These are phyloP conservation scores for Hygrocybe coccinea DNA, from an alignment of 768 basidiomycete genomes.

Conservation along the genomic window DNA sequence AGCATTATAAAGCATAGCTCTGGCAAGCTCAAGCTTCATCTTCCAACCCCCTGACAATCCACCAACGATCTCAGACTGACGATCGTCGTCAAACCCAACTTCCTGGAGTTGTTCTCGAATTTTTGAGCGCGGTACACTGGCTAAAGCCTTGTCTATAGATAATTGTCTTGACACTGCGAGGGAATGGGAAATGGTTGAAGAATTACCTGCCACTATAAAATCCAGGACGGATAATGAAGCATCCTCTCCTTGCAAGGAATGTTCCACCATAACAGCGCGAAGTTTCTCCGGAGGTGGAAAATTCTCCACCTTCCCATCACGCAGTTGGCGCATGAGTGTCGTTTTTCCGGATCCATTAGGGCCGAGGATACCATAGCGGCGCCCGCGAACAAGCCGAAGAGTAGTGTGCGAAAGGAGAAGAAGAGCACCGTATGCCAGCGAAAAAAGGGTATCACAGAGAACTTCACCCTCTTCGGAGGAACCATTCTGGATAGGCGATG, in stretches of 20 bases:
- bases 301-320: conserved; percentile 93
- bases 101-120: conserved; percentile 76
- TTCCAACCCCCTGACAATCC: conserved; percentile 97
- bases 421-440: conserved; percentile 91
- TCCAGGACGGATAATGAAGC: conserved; percentile 75
- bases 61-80: conserved; percentile 81
- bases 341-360: conserved; percentile 96
- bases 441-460: conserved; percentile 90
- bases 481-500: conserved; percentile 38
- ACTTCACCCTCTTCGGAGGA: conserved; percentile 74
- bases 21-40: conserved; percentile 95
- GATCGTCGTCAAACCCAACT: conserved; percentile 86
- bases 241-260: conserved; percentile 93
- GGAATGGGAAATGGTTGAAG: conserved; percentile 6
- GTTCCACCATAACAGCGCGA: conserved; percentile 94
- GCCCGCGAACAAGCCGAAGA: conserved; percentile 82
- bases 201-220: conserved; percentile 80
- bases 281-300: conserved; percentile 87
- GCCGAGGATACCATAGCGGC: conserved; percentile 92
- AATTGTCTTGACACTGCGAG: neutral
- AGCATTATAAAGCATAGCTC: conserved; percentile 96
- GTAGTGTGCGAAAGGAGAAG: conserved; percentile 91
- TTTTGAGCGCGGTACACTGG: conserved; percentile 55
- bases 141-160: conserved; percentile 61
- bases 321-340: conserved; percentile 91